These are phyloP conservation scores for Chlorokybus atmophyticus DNA, from an alignment of 139 green algal species.

Conservation along the genomic window DNA sequence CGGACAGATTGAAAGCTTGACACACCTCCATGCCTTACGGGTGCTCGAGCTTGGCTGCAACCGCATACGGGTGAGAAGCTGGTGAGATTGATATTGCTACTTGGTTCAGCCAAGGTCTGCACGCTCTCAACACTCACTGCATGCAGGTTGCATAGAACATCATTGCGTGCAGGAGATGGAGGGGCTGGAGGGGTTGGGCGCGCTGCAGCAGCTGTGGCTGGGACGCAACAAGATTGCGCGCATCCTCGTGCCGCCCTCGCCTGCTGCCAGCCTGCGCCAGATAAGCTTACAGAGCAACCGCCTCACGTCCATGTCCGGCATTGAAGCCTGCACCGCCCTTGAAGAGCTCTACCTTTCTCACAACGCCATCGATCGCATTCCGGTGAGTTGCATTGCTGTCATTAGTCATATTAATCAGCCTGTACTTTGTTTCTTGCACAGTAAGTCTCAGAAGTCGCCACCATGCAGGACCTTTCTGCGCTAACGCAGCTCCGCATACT, in stretches of 20 bases:
- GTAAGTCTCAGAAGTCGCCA: too few species aligned
- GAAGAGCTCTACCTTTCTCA: constrained; percentile 73
- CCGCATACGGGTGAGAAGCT: constrained; percentile 29
- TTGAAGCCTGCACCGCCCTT: constrained; percentile 34
- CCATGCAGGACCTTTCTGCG: constrained; percentile 43
- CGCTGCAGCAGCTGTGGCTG: constrained; percentile 78
- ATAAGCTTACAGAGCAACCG: constrained; percentile 58
- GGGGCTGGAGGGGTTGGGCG: constrained; percentile 24
- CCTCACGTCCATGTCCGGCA: constrained; percentile 56
- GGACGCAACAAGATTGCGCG: constrained; percentile 73
- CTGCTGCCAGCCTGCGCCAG: constrained; percentile 24
- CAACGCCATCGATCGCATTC: constrained; percentile 64
- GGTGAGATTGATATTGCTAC: not conserved
- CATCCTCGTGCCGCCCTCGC: constrained; percentile 49
- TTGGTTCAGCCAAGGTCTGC: not conserved
- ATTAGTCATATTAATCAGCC: too few species aligned
- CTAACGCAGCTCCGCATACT: constrained; percentile 52
- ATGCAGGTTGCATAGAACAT: not conserved
- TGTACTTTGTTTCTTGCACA: too few species aligned
- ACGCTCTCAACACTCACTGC: not conserved
- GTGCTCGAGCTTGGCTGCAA: constrained; percentile 87
- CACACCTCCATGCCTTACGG: constrained; percentile 39
- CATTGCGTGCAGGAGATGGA: constrained; percentile 35
- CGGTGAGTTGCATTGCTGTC: too few species aligned
- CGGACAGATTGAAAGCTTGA: constrained; percentile 28